Base-by-base conservation (phyloP, 2,329 filamentous ascomycete species). In the Talaromyces verruculosus region DNA sequence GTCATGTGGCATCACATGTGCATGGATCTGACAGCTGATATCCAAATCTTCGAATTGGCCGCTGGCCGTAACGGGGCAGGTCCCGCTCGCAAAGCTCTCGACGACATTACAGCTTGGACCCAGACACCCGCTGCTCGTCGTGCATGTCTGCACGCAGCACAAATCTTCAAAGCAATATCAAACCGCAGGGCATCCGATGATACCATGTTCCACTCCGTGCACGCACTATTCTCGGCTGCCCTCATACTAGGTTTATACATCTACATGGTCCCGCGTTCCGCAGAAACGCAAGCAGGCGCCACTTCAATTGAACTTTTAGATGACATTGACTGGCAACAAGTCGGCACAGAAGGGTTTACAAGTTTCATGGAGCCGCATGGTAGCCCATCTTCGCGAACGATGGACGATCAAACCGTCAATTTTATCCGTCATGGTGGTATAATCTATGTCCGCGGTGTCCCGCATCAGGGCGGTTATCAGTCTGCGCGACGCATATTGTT, bases 1-100 rank as follows among this genome's bases (percentile, higher is more conserved):
- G 76, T 84, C 3, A 78, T 84, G 43, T 85, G 84, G 84, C 83
- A 85, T 68, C 80, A 81, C 51, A 80, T 84, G 63, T 84, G 82
- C 68, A 83, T 85, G 78, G 80, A 79, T 68, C 77, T 85, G 2
- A 81, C 82, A 0, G 79, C 83, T 3, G 84, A 85, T 64, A 79
- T 84, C 8, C 82, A 83, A 58, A 80, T 84, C 33, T 85, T 85
- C 65, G 82, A 85, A 64, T 73, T 84, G 17, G 83, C 83, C 5
- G 83, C 83, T 11, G 83, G 83, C 5, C 81, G 83, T 45, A 75
- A 79, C 3, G 84, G 83, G 2, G 78, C 83, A 0, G 74, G 68
- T 2, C 79, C 81, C 15, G 84, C 82, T 5, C 77, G 79, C 4
- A 79, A 80, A 53, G 83, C 84, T 1, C 75, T 85, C 0, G 80